Base-by-base conservation (phyloP, 352 stramenopile genomes). In the Labyrinthula sp. region DNA sequence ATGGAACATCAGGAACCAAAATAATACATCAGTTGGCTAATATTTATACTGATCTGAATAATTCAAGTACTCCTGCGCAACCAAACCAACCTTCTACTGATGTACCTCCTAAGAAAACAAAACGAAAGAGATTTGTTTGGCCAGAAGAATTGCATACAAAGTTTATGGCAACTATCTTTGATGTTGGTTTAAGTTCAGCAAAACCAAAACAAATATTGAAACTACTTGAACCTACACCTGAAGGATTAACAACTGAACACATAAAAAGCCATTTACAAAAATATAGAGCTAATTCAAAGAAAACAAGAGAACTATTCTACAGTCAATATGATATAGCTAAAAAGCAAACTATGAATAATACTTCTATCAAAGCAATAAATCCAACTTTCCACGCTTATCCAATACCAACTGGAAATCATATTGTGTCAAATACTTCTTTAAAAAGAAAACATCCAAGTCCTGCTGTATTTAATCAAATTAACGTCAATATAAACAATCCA, bases 231-330 rank as follows among this genome's bases (percentile, higher is more conserved):
- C 2, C 7, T 17, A 12, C 26, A 3, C 50, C 55, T 12, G 20
- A 47, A 12, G 38, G 45, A 3, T 27, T 71, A 22, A 71, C 56
- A 20, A 65, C 58, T 6, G 64, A 71, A 28, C 64, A 71, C 33
- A 70, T 71, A 45, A 71, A 71, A 50, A 57, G 31, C 31, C 64
- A 67, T 27, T 41, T 71, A 7, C 64, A 71, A 56, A 71, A 69
- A 57, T 71, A 67, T 50, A 57, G 62, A 9, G 56, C 62, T 7
- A 64, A 71, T 47, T 52, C 45, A 5, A 26, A 63, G 15, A 60
- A 54, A 10, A 48, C 15, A 5, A 24, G 30, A 22, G 48, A 63
- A 8, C 27, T 47, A 23, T 64, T 64, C 36, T 15, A 39, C 14
- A 9, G 33, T 15, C 54, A 61, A 15, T 64, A 52, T 30, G 38